phyloP scores from a whole-genome alignment of 306 rosid genomes.

The Astragalus glycyphyllos region DNA sequence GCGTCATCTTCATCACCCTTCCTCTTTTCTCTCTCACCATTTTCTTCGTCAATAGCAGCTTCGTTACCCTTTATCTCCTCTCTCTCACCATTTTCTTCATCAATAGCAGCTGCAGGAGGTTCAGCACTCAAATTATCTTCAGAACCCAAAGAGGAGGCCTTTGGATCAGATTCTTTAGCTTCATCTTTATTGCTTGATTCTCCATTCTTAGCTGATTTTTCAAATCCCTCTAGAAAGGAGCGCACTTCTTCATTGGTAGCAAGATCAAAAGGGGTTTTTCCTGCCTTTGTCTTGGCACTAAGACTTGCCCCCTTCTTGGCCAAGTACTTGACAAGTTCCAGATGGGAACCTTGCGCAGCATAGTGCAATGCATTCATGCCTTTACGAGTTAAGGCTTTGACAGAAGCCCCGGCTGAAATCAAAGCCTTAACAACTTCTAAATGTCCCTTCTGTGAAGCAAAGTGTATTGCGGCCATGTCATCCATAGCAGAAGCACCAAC shows the following conservation, averaged over 20 bases:
- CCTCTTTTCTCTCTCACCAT: slow-evolving; percentile 60
- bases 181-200: slow-evolving; percentile 47
- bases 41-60: slow-evolving; percentile 38
- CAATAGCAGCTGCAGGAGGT: slow-evolving; percentile 43
- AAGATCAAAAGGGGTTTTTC: slow-evolving; percentile 80
- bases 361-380: slow-evolving; percentile 83
- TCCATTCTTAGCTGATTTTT: slow-evolving; percentile 52
- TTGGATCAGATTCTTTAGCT: slow-evolving; percentile 54
- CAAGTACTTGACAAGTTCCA: slow-evolving; percentile 86
- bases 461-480: slow-evolving; percentile 95
- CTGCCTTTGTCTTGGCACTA: slow-evolving; percentile 68
- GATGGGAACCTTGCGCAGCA: slow-evolving; percentile 83
- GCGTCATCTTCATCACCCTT: slow-evolving; percentile 55
- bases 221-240: slow-evolving; percentile 63
- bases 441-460: slow-evolving; percentile 94
- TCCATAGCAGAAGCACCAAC: slow-evolving; percentile 96
- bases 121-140: slow-evolving; percentile 50
- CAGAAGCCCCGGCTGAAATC: slow-evolving; percentile 66
- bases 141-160: slow-evolving; percentile 44
- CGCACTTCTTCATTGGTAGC: slow-evolving; percentile 72
- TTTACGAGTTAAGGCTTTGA: slow-evolving; percentile 78
- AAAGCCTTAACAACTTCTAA: slow-evolving; percentile 67
- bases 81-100: slow-evolving; percentile 49
- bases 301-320: slow-evolving; percentile 80
- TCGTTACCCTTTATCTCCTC: slow-evolving; percentile 69